Evolutionary conservation across 441 rosid genomes (phyloP).

Genomic region (Breynia disticha): DNA sequence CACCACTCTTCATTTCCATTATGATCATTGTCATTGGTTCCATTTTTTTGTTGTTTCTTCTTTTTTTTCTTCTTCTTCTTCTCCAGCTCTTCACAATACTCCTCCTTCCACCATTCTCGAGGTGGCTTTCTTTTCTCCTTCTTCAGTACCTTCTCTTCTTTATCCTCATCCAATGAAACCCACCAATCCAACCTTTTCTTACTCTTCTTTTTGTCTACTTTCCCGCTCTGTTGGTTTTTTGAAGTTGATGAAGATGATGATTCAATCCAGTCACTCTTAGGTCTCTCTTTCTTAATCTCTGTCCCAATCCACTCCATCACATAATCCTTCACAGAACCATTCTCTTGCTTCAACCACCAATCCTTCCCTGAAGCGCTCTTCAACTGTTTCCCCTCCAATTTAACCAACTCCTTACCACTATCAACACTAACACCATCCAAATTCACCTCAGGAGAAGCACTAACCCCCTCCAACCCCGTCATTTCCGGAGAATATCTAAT

Average conservation of each 20-base stretch:
- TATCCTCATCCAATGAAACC: constrained; percentile 72
- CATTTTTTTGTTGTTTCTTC: constrained; percentile 39
- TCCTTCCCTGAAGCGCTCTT: constrained; percentile 32
- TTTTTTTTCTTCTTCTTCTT: constrained; percentile 46
- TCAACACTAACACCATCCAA: constrained; percentile 31
- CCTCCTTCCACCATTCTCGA: constrained; percentile 94
- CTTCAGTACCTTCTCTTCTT: constrained; percentile 32
- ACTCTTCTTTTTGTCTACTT: constrained; percentile 43
- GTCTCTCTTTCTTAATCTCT: constrained; percentile 71
- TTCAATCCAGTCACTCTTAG: constrained; percentile 56
- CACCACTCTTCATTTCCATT: constrained; percentile 35
- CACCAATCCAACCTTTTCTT: constrained; percentile 75
- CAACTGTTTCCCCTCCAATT: constrained; percentile 20
- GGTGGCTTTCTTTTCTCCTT: constrained; percentile 65
- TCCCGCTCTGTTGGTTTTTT: constrained; percentile 13
- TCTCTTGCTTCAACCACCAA: constrained; percentile 71
- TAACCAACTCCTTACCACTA: constrained; percentile 15
- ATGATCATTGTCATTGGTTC: constrained; percentile 18
- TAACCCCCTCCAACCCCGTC: constrained; percentile 20
- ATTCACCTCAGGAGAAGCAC: constrained; percentile 39
- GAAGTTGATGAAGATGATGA: constrained; percentile 32
- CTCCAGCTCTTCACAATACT: constrained; percentile 71
- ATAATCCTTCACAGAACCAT: constrained; percentile 54
- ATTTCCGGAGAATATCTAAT: constrained; percentile 20
- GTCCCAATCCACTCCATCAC: constrained; percentile 92